Evolutionary conservation across 2,329 filamentous ascomycete species (phyloP).

Genomic region (Aspergillus chevalieri): DNA sequence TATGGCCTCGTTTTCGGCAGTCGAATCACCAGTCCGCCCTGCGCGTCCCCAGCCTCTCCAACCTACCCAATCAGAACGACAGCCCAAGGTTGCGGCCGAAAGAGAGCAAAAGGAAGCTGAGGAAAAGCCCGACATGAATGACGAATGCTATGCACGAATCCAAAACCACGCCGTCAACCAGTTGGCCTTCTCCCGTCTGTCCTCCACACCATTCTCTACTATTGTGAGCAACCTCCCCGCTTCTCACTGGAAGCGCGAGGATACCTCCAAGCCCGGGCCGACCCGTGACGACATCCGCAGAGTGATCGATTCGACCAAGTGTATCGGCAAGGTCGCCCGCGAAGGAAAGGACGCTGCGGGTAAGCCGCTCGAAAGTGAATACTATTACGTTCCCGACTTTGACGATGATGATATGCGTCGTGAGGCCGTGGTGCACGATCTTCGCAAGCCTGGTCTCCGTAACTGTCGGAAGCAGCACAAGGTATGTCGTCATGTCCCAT

Average conservation of each 20-base stretch:
- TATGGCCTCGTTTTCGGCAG: slow-evolving; percentile 69
- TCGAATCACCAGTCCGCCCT: slow-evolving; percentile 54
- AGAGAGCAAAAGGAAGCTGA: slow-evolving; percentile 15
- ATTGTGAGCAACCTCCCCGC: slow-evolving; percentile 80
- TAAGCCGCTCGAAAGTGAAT: slow-evolving; percentile 88
- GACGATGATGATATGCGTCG: slow-evolving; percentile 74
- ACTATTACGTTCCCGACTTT: slow-evolving; percentile 87
- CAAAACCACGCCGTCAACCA: slow-evolving; percentile 90
- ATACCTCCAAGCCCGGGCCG: slow-evolving; percentile 41
- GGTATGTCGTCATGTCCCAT: slow-evolving; percentile 50
- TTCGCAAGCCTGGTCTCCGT: slow-evolving; percentile 82
- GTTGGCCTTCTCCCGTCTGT: slow-evolving; percentile 86
- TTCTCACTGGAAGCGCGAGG: slow-evolving; percentile 50
- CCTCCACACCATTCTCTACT: slow-evolving; percentile 82
- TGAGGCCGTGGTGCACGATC: slow-evolving; percentile 73
- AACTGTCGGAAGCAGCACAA: slow-evolving; percentile 95
- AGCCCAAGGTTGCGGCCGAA: slow-evolving; percentile 8
- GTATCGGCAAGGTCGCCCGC: slow-evolving; percentile 80
- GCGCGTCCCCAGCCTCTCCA: slow-evolving; percentile 30
- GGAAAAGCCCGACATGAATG: slow-evolving; percentile 14
- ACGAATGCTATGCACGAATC: slow-evolving; percentile 31
- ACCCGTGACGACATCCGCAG: slow-evolving; percentile 59
- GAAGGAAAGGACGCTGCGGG: slow-evolving; percentile 95
- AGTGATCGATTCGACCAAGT: slow-evolving; percentile 67
- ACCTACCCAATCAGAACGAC: slow-evolving; percentile 24